Evolutionary conservation across 345 rosid species (phyloP), one percentile per base, ranked within the genome.

Genomic region (Salix purpurea): DNA sequence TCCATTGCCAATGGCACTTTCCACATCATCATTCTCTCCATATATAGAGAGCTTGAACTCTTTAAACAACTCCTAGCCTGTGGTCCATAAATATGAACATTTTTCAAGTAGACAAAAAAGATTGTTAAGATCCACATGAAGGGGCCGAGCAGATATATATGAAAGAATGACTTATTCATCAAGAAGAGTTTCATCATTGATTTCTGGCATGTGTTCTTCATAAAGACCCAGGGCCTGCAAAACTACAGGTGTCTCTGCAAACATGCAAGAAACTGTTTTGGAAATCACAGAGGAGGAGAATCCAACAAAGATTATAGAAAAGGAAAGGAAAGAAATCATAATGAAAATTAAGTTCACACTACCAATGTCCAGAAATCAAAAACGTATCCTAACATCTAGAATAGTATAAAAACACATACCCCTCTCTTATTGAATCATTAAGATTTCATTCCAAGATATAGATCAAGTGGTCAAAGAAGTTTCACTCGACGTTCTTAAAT

Each of bases 241-340:
- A 52, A 92, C 85, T 12, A 92, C 98, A 81, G 94, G 79, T 94
- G 99, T 82, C 92, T 91, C 89, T 95, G 97, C 88, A 95, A 85
- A 60, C 92, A 97, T 93, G 91, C 78, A 87, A 82, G 24, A 69
- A 74, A 61, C 6, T 40, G 73, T 54, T 42, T 2, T 71, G 60
- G 19, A 42, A 66, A 65, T 54, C 58, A 12, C 21, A 0, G 42
- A 65, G 10, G 9, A 28, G 52, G 52, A 40, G 69, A 30, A 34
- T 32, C 39, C 71, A 15, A 21, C 12, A 30, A 65, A 30, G 44
- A 40, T 40, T 40, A 10, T 9, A 40, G 44, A 10, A 10, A 40
- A 40, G 13, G 44, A 8, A 8, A 8, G 42, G 42, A 40, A 40
- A 2, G 13, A 9, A 40, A 40, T 40, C 12, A 40, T 40, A 10